Evolutionary conservation across 2,329 filamentous ascomycete genomes (phyloP).

Genomic region (Didymosphaeria variabile): DNA sequence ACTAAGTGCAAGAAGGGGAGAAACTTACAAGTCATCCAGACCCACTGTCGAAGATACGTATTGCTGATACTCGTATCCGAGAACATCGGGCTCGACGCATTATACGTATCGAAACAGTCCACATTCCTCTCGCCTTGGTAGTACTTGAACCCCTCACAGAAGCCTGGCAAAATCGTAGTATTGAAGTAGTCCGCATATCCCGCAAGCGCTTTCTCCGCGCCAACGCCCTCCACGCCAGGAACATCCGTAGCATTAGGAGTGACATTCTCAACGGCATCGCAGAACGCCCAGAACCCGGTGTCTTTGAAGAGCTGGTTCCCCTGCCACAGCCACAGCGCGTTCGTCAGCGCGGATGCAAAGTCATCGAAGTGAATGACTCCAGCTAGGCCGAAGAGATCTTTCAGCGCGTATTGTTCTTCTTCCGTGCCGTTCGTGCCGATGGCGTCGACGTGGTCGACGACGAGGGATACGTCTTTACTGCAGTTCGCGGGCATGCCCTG

Average conservation of each 20-base stretch:
- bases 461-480: constrained; percentile 1
- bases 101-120: too few species aligned
- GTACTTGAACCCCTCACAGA: too few species aligned
- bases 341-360: constrained; percentile 5
- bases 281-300: constrained; percentile 9
- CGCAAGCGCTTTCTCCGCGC: too few species aligned
- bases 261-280: constrained; percentile 4
- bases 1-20: neutral
- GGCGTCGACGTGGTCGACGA: constrained; percentile 7
- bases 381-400: neutral
- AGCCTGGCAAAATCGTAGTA: neutral
- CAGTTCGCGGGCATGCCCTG: constrained; percentile 11
- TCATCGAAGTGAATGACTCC: constrained; percentile 1
- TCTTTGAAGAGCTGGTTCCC: constrained; percentile 7
- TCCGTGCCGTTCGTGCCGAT: constrained; percentile 5
- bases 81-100: too few species aligned
- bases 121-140: too few species aligned
- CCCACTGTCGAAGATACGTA: too few species aligned
- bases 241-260: neutral
- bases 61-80: too few species aligned
- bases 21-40: constrained; percentile 13
- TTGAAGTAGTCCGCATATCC: neutral
- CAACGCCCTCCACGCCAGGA: neutral
- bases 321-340: constrained; percentile 6
- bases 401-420: neutral